These are phyloP conservation scores for Termitomyces bulborhizus DNA, from an alignment of 768 basidiomycete species.

Conservation along the genomic window DNA sequence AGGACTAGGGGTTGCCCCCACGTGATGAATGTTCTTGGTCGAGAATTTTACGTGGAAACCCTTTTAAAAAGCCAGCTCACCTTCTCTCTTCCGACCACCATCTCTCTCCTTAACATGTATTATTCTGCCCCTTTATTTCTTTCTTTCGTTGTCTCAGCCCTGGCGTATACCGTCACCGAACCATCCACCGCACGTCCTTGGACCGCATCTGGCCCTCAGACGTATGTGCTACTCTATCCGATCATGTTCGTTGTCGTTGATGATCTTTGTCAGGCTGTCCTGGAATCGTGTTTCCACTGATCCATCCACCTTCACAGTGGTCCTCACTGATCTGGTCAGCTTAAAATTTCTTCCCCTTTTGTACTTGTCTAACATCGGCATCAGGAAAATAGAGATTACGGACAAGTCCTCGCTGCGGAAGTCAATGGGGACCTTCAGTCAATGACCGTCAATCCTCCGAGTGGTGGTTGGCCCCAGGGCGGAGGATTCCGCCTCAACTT, in stretches of 20 bases:
- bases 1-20: conserved; percentile 5
- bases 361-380: not conserved
- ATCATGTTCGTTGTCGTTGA: not conserved
- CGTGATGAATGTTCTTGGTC: conserved; percentile 11
- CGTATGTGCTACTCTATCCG: conserved; percentile 20
- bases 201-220: conserved; percentile 49
- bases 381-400: conserved; percentile 28
- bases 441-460: conserved; percentile 45
- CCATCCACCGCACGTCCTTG: conserved; percentile 47
- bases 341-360: not conserved
- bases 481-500: conserved; percentile 67
- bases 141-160: conserved; percentile 44
- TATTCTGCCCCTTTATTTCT: conserved; percentile 36
- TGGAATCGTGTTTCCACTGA: conserved; percentile 72
- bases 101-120: conserved; percentile 30
- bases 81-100: conserved; percentile 7
- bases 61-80: conserved; percentile 16
- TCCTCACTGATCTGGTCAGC: conserved; percentile 60
- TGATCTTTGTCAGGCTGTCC: conserved; percentile 29
- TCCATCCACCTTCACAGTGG: conserved; percentile 55
- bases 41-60: conserved; percentile 12
- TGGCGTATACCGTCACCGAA: conserved; percentile 56
- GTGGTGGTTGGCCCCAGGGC: conserved; percentile 62
- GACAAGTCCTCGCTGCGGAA: conserved; percentile 48
- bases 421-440: conserved; percentile 42